Conservation (phyloP, 2,329 filamentous ascomycete species). For the Cordyceps cicadae region DNA sequence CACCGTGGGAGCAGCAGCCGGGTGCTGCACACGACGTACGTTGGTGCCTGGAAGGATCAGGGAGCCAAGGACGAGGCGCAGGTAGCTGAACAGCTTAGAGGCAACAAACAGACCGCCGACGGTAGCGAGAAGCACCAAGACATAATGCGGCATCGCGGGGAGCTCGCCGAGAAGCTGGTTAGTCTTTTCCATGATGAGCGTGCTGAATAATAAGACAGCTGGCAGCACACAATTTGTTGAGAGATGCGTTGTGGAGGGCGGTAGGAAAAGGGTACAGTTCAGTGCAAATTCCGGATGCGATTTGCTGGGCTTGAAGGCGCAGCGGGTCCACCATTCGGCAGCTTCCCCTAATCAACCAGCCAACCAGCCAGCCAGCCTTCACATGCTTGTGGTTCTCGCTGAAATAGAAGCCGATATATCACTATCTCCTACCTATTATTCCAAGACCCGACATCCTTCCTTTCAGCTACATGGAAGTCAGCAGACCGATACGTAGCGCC, state of each 20-base stretch:
- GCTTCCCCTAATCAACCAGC: not conserved
- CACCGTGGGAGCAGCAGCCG: slow-evolving; percentile 14
- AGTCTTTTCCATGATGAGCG: slow-evolving; percentile 15
- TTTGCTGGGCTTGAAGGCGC: not conserved
- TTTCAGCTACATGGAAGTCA: no score
- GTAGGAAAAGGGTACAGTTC: not conserved
- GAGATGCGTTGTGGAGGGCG: not conserved
- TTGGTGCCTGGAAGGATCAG: slow-evolving; percentile 60
- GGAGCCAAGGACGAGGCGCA: slow-evolving; percentile 55
- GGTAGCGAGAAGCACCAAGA: slow-evolving; percentile 39
- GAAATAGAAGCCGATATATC: no score
- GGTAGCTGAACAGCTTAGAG: slow-evolving; percentile 48
- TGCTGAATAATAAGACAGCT: not conserved
- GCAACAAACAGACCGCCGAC: slow-evolving; percentile 53
- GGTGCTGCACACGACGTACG: slow-evolving; percentile 33
- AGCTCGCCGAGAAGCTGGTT: slow-evolving; percentile 23
- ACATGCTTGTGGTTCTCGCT: not conserved
- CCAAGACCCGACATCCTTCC: no score
- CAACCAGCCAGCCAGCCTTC: not conserved
- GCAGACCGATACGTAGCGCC: no score
- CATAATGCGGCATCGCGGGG: slow-evolving; percentile 32
- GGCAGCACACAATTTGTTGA: slow-evolving; percentile 3
- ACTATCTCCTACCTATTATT: no score
- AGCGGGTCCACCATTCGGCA: not conserved
- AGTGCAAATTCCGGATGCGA: not conserved